Conservation (phyloP, 2,329 filamentous ascomycete species). For the Botryosphaeria dothidea region DNA sequence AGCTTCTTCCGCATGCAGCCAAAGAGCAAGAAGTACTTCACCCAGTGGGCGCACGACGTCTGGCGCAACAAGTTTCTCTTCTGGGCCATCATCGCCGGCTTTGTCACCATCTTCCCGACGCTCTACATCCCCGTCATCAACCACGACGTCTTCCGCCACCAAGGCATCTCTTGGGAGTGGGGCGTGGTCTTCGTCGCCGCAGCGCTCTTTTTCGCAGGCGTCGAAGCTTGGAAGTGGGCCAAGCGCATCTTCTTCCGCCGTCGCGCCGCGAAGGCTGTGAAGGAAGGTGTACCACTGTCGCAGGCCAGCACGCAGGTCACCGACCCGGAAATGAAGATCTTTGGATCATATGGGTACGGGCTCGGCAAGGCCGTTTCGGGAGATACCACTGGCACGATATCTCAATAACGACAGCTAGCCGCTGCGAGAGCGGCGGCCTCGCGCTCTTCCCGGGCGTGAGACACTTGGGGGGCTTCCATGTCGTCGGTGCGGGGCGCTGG, state of each 20-base stretch:
- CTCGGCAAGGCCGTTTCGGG: background rate
- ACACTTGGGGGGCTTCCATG: background rate
- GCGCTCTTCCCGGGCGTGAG: background rate
- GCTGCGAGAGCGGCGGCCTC: slow-evolving; percentile 1
- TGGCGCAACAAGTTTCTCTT: slow-evolving; percentile 70
- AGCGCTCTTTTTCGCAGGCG: slow-evolving; percentile 62
- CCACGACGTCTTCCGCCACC: slow-evolving; percentile 65
- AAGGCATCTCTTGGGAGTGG: slow-evolving; percentile 69
- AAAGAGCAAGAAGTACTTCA: slow-evolving; percentile 28
- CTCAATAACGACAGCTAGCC: slow-evolving; percentile 11
- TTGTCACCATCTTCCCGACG: slow-evolving; percentile 48
- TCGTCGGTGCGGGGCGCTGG: background rate
- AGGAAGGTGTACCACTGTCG: background rate
- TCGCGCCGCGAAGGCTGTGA: background rate
- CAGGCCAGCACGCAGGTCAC: background rate
- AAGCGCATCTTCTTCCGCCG: slow-evolving; percentile 54
- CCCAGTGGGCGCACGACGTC: slow-evolving; percentile 65
- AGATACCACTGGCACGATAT: background rate
- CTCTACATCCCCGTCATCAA: slow-evolving; percentile 70
- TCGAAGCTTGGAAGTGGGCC: slow-evolving; percentile 67
- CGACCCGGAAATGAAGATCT: background rate
- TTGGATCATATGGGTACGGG: background rate
- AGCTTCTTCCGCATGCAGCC: slow-evolving; percentile 50
- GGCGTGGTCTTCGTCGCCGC: slow-evolving; percentile 64
- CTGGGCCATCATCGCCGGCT: slow-evolving; percentile 45